Evolutionary conservation across 1,139 yeast genomes (phyloP), one percentile per base, ranked within the genome.

Genomic region (Diutina pseudorugosa): DNA sequence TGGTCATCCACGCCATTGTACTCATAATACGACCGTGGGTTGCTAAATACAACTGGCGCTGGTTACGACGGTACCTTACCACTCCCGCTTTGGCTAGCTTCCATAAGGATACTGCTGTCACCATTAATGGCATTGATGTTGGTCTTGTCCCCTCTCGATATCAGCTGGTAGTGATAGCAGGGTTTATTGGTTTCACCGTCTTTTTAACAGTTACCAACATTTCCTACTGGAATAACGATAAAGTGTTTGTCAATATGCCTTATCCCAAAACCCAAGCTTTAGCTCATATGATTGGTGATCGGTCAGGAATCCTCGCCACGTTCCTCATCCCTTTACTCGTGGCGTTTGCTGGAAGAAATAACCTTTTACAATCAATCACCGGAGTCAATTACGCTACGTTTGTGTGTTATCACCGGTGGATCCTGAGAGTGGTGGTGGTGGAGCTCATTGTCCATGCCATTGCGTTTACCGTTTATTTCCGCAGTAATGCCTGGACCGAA

Each of bases 331-430:
- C 77, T 6, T 59, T 72, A 53, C 57, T 69, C 19, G 63, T 71
- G 43, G 58, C 72, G 30, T 72, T 72, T 60, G 76, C 74, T 12
- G 77, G 77, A 2, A 61, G 77, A 52, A 72, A 72, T 57, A 72
- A 72, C 58, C 66, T 72, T 53, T 62, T 72, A 54, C 73, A 66
- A 55, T 72, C 74, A 73, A 41, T 69, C n/a, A 68, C 75, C 1
- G 65, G 72, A n/a, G 66, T 72, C 69, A 62, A 66, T 52, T 72
- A 61, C 57, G 62, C 71, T 36, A 66, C 72, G 14, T 72, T 67
- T 59, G 59, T 71, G 49, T 56, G 66, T 9, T 71, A 61, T 55
- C 77, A 73, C 55, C 64, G 72, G 54, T 72, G 75, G 72, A 59
- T 68, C 7, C 69, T 72, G 40, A 64, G 76, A 54, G 62, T 62